Evolutionary conservation across 192 early-diverging fungal genomes (phyloP).

Genomic region (Spizellomyces punctatus): DNA sequence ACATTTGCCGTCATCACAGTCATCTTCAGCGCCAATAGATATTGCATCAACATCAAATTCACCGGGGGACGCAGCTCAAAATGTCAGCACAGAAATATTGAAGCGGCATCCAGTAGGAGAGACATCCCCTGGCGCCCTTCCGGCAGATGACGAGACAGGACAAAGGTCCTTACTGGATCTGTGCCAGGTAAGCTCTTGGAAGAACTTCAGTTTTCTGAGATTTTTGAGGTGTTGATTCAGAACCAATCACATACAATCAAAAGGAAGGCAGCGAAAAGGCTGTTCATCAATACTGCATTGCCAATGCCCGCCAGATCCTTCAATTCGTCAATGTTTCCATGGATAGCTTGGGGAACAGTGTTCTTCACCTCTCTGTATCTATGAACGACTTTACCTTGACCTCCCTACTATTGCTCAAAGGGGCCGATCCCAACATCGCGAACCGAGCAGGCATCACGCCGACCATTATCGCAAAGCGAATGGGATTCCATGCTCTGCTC

Average conservation of each 20-base stretch:
- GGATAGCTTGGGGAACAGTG: slow-evolving; percentile 46
- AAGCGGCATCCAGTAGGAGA: no score
- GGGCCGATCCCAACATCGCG: slow-evolving; percentile 51
- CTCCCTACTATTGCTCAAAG: slow-evolving; percentile 44
- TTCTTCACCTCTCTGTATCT: slow-evolving; percentile 46
- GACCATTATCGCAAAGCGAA: slow-evolving; percentile 40
- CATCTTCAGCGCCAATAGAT: no score
- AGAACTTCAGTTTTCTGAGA: no score
- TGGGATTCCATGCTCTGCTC: slow-evolving; percentile 28
- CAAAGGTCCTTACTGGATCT: slow-evolving; percentile 27
- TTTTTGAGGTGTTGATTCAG: neutral
- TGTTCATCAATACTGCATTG: neutral
- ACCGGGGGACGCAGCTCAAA: no score
- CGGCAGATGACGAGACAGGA: neutral
- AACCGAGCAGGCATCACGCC: slow-evolving; percentile 49
- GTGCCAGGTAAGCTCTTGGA: slow-evolving; percentile 18
- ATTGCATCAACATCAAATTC: no score
- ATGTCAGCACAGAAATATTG: no score
- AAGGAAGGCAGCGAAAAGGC: slow-evolving; percentile 22
- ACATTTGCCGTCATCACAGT: no score
- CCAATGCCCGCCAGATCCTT: slow-evolving; percentile 15
- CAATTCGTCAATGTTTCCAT: slow-evolving; percentile 40
- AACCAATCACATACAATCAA: neutral
- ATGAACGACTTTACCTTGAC: slow-evolving; percentile 42
- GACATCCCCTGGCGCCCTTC: no score